Evolutionary conservation across 2,329 filamentous ascomycete species (phyloP), one percentile per base, ranked within the genome.

Genomic region (Byssothecium circinans): DNA sequence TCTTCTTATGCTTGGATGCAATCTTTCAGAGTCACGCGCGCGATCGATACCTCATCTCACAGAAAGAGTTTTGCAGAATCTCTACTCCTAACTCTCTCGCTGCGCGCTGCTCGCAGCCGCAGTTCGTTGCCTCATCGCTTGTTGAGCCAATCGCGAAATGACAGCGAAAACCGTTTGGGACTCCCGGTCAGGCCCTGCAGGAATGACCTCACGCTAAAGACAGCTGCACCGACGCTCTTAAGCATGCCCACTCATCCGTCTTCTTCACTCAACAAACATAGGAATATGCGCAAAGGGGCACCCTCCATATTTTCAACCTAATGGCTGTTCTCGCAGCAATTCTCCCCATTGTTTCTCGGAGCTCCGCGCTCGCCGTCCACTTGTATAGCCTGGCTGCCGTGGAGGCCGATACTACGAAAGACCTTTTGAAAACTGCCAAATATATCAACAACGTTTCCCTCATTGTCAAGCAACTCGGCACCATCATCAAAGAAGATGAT

Each of bases 401-500:
- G 29, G 53, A 60, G 8, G 47, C 60, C 11, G 48, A 52, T 44
- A 57, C 59, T 19, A 58, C 64, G 25, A 60, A 51, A 38, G 61
- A 68, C 40, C 46, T 67, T 25, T 52, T 62, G 41, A 54, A 47
- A 22, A 51, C 68, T n/a, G 67, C 70, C 11, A 66, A 56, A 43
- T 53, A 57, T n/a, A 62, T 72, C 45, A 70, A 64, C 50, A 60
- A 61, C 32, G 65, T 73, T 37, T 64, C 64, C 35, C 57, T 65
- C 7, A 67, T 64, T 25, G 42, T 73, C 47, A 72, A 73, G 52
- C 69, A 74, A 43, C 54, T 72, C 17, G 69, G 68, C 37, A 66
- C 67, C 0, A 58, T 66, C 33, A 64, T 72, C 34, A 69, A 64
- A 25, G 68, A 72, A 46, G 64, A 74, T 48, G 67, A 69, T 50